Base-by-base conservation (phyloP, 257 asterid species). In the Cruciata laevipes region DNA sequence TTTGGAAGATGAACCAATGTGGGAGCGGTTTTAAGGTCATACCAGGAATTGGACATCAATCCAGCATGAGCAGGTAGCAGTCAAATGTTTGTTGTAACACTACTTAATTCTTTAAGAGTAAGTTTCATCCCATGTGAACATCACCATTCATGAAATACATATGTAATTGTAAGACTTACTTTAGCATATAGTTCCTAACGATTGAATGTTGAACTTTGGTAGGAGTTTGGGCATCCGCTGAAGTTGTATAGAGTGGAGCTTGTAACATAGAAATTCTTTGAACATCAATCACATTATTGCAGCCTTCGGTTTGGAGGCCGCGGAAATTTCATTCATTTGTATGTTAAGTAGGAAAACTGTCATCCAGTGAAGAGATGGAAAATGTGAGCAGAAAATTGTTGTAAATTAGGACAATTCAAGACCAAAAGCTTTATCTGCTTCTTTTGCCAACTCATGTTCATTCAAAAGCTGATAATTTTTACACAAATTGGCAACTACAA, bases 1-100 rank as follows among this genome's bases (percentile, higher is more conserved):
- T 78, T 66, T 70, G 74, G 90, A 87, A 85, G 83, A 78, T 80
- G 53, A 83, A 73, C 63, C 95, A 82, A 21, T 89, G 90, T 70
- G 91, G 85, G 60, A 78, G 79, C 65, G 79, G 51, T 13, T 42
- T 69, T 62, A 49, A 69, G 74, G 77, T 67, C 63, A 72, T 61
- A n/a, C 75, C 69, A 57, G 85, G 83, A 73, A 80, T 76, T 38
- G 69, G 68, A 23, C 18, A 62, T 53, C 76, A 81, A 77, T 67
- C 80, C 70, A 74, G 68, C 79, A 63, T 83, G 70, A 70, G 62
- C 77, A 86, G 95, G 95, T 86, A 82, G 67, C 62, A 20, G 31
- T 51, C 25, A 27, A 18, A 8, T 63, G 55, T 51, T 7, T 49
- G 7, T 57, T 37, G 5, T 32, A 42, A 1, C 47, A 25, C 13